Base-by-base conservation (phyloP, 768 basidiomycete genomes). In the Tephrocybe sp. region DNA sequence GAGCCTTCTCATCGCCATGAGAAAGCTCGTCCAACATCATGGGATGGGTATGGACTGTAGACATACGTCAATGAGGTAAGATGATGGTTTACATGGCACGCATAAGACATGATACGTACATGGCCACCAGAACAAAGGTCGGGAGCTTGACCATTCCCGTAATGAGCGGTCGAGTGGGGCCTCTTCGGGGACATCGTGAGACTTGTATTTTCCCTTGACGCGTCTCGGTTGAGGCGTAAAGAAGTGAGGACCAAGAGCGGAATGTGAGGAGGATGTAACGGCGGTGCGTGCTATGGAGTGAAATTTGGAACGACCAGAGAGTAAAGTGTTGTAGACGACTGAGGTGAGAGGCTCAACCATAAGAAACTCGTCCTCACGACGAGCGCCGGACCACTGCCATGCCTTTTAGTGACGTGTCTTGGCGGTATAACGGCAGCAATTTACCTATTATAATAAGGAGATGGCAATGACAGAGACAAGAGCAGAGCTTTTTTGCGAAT, bases 311-410 rank as follows among this genome's bases (percentile, higher is more conserved):
- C 66, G 68, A 43, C 64, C 63, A 24, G 69, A 68, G 47, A 76
- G 68, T 54, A 81, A 57, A 42, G 76, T 69, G 64, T 72, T 74
- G 65, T 78, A 64, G 56, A 83, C 68, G 64, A 75, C 74, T 37
- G 77, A 72, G 50, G 77, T 75, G 56, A 85, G 68, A 60, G 81
- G 79, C 72, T 86, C 82, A 59, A 84, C 73, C 83, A 84, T 85
- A 71, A 67, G 54, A 62, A 45, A 54, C 54, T 59, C 58, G 60
- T 52, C 58, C 38, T 34, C 6, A 16, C 40, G 56, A 64, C 60
- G 63, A 59, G 61, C 55, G 40, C 51, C 42, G 23, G 19, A 1
- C n/a, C 25, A 29, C 11, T 42, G 4, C 9, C 11, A 7, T 9
- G 13, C 33, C 33, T 15, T 7, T 34, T 15, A 12, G 33, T 34